phyloP scores from a whole-genome alignment of 2,329 filamentous ascomycete genomes.

The Pezicula radicicola region DNA sequence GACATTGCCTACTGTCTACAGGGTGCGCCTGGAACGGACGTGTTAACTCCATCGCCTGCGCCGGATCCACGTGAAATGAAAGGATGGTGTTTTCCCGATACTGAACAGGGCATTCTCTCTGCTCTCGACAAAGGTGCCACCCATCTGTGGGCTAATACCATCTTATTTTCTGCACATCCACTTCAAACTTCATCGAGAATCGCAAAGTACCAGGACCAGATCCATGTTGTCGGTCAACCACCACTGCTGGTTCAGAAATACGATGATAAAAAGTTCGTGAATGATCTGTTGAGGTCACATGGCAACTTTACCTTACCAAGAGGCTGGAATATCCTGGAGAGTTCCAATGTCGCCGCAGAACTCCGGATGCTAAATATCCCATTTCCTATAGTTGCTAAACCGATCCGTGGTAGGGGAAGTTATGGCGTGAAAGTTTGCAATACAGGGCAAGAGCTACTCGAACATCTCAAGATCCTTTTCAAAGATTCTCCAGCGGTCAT shows the following conservation, averaged over 20 bases:
- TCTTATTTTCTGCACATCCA: slow-evolving; percentile 45
- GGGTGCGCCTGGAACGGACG: slow-evolving; percentile 22
- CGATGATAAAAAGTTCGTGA: slow-evolving; percentile 48
- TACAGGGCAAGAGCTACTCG: slow-evolving; percentile 23
- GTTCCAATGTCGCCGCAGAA: slow-evolving; percentile 4
- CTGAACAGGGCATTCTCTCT: slow-evolving; percentile 36
- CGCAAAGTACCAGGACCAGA: slow-evolving; percentile 20
- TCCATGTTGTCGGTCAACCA: slow-evolving; percentile 43
- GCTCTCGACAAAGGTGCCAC: slow-evolving; percentile 39
- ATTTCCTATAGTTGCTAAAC: slow-evolving; percentile 45
- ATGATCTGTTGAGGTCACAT: slow-evolving; percentile 35
- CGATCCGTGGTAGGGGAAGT: slow-evolving; percentile 45
- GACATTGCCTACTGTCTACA: slow-evolving; percentile 43
- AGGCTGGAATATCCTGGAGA: slow-evolving; percentile 30
- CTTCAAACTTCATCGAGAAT: slow-evolving; percentile 38
- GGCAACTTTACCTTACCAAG: slow-evolving; percentile 37
- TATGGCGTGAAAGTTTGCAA: slow-evolving; percentile 46
- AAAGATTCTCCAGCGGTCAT: slow-evolving; percentile 36
- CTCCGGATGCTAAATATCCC: slow-evolving; percentile 15
- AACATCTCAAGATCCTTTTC: slow-evolving; percentile 33
- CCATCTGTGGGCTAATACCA: slow-evolving; percentile 48
- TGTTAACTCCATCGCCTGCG: slow-evolving; percentile 28
- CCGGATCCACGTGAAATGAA: slow-evolving; percentile 29
- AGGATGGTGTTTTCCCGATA: slow-evolving; percentile 42
- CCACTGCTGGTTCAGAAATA: slow-evolving; percentile 43